A percentile compares a stretch with the other conserved stretches of the same genome.
Evolutionary conservation across 768 basidiomycete genomes (phyloP).

Genomic region (Strobilomyces echinocephalus): DNA sequence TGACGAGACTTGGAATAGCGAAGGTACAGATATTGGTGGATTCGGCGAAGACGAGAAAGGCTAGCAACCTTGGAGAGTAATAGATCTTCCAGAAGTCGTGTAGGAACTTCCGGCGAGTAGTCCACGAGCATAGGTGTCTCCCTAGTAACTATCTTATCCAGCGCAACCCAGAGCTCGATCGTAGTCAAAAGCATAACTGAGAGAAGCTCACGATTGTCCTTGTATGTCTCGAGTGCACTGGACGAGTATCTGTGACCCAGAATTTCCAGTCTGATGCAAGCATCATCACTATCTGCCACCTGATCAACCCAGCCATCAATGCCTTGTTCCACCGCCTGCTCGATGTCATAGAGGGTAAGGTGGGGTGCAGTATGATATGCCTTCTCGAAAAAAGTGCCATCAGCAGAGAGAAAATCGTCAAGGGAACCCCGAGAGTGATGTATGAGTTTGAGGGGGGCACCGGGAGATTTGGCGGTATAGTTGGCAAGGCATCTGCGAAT

Average conservation of each 20-base stretch:
- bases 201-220: neutral
- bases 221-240: slow-evolving; percentile 25
- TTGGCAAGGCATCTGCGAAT: slow-evolving; percentile 15
- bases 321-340: neutral
- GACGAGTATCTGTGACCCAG: slow-evolving; percentile 27
- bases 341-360: neutral
- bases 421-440: neutral
- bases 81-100: slow-evolving; percentile 21
- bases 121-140: slow-evolving; percentile 4
- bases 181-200: neutral
- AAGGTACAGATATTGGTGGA: slow-evolving; percentile 30
- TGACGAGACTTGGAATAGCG: slow-evolving; percentile 28
- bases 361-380: neutral
- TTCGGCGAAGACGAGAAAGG: slow-evolving; percentile 25
- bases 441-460: neutral
- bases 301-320: neutral
- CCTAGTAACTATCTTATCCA: neutral
- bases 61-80: slow-evolving; percentile 26
- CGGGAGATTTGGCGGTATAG: no score
- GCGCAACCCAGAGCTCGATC: neutral
- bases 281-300: neutral
- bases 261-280: slow-evolving; percentile 9
- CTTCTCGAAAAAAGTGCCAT: neutral
- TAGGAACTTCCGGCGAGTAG: slow-evolving; percentile 33
- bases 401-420: neutral